Percentiles rank a stretch among this genome's conserved stretches.
These are phyloP conservation scores for Sporothrix brunneoviolacea DNA, from an alignment of 2,329 filamentous ascomycete species.

Conservation along the genomic window DNA sequence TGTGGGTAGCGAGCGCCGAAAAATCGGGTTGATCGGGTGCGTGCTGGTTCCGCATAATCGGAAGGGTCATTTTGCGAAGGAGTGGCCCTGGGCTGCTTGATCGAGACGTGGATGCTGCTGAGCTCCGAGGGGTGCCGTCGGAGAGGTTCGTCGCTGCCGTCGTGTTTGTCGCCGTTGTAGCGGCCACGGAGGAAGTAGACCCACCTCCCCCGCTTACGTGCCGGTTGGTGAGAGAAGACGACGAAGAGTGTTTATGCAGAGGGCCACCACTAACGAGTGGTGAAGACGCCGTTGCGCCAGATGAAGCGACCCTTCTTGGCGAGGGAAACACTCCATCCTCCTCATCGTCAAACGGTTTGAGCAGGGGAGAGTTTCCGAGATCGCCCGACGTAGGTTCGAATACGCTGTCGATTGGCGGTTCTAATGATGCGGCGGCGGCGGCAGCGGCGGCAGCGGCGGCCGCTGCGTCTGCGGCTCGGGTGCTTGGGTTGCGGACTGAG, in stretches of 20 bases:
- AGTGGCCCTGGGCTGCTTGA: constrained; percentile 56
- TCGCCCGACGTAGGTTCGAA: constrained; percentile 79
- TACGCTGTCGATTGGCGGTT: constrained; percentile 59
- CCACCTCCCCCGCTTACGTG: constrained; percentile 9
- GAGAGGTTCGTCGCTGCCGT: constrained; percentile 60
- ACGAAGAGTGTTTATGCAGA: constrained; percentile 7
- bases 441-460: constrained; percentile 17
- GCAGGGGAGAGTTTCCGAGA: constrained; percentile 64
- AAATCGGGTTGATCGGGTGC: constrained; percentile 69
- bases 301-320: neutral
- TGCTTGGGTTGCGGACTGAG: constrained; percentile 40
- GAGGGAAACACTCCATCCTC: neutral
- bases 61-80: constrained; percentile 53
- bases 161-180: constrained; percentile 52
- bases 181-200: constrained; percentile 34
- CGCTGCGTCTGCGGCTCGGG: constrained; percentile 11
- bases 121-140: constrained; percentile 60
- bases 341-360: constrained; percentile 50
- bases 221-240: constrained; percentile 8
- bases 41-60: constrained; percentile 43
- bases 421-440: constrained; percentile 33
- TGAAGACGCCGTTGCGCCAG: neutral
- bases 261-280: constrained; percentile 3
- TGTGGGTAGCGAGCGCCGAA: constrained; percentile 75
- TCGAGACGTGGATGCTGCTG: constrained; percentile 60